Conservation (phyloP, 768 basidiomycete species). For the Daedalea quercina region DNA sequence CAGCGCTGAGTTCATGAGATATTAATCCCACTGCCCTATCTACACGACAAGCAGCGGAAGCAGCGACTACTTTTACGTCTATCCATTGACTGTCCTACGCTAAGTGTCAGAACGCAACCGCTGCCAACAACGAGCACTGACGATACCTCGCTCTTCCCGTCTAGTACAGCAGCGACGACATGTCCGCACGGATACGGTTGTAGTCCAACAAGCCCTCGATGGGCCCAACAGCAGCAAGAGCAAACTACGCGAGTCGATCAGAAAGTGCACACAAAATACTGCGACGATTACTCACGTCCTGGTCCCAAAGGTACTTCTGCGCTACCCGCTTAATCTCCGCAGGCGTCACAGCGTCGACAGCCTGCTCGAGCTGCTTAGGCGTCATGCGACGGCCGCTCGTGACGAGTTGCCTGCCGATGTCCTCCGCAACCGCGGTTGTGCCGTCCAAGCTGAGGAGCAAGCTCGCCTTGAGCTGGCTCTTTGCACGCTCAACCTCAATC, state of each 20-base stretch:
- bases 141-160: constrained; percentile 2
- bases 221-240: constrained; percentile 84
- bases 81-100: constrained; percentile 1
- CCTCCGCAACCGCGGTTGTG: constrained; percentile 95
- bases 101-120: neutral
- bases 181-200: constrained; percentile 79
- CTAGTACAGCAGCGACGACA: constrained; percentile 75
- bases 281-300: constrained; percentile 56
- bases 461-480: constrained; percentile 96
- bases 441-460: constrained; percentile 88
- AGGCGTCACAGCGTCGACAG: constrained; percentile 81
- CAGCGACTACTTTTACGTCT: constrained; percentile 7
- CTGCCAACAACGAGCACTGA: neutral
- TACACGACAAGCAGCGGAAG: constrained; percentile 4
- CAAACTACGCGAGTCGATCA: constrained; percentile 40
- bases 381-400: constrained; percentile 88
- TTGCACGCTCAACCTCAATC: constrained; percentile 92
- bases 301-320: constrained; percentile 95
- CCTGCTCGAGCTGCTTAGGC: constrained; percentile 89
- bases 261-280: constrained; percentile 1
- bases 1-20: neutral
- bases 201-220: constrained; percentile 94
- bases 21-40: constrained; percentile 6
- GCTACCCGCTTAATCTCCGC: constrained; percentile 93
- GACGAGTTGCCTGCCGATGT: constrained; percentile 96